Evolutionary conservation across 768 basidiomycete species (phyloP).

Genomic region (Tricholoma hemisulphureum): DNA sequence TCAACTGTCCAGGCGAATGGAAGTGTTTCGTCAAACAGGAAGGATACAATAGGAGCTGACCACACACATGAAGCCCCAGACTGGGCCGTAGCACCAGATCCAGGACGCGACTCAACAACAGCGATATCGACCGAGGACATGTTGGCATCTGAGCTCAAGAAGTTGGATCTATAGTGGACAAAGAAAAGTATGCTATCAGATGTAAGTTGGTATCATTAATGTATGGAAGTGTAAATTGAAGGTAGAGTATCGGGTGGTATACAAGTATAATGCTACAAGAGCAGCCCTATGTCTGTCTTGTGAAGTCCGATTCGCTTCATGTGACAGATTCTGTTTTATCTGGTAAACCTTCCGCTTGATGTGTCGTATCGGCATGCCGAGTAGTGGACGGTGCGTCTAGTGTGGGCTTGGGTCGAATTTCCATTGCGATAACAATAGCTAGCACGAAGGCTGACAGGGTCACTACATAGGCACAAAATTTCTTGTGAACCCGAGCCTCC

Average conservation of each 20-base stretch:
- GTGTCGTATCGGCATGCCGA: not conserved
- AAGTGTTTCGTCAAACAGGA: conserved; percentile 14
- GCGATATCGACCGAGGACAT: conserved; percentile 20
- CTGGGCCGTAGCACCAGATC: conserved; percentile 6
- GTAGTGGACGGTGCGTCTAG: conserved; percentile 17
- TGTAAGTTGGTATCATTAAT: conserved; percentile 14
- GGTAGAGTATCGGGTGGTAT: conserved; percentile 23
- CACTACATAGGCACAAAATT: conserved; percentile 41
- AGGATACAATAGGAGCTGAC: conserved; percentile 11
- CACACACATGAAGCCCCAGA: conserved; percentile 1
- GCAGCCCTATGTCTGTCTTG: conserved; percentile 10
- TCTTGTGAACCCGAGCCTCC: conserved; percentile 7
- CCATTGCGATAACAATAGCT: conserved; percentile 70
- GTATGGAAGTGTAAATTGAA: conserved; percentile 19
- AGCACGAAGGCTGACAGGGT: conserved; percentile 65
- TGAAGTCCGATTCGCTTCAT: not conserved
- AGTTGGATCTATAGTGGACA: conserved; percentile 52
- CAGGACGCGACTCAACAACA: conserved; percentile 3
- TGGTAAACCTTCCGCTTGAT: not conserved
- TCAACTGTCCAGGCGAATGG: conserved; percentile 3
- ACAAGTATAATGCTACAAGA: conserved; percentile 32
- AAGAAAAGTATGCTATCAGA: not conserved
- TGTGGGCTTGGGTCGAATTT: conserved; percentile 50
- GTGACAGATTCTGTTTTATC: not conserved
- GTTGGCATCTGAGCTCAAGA: conserved; percentile 52